A percentile compares a stretch with the other conserved stretches of the same genome.
Conservation (phyloP, 345 rosid genomes). For the Punica granatum region DNA sequence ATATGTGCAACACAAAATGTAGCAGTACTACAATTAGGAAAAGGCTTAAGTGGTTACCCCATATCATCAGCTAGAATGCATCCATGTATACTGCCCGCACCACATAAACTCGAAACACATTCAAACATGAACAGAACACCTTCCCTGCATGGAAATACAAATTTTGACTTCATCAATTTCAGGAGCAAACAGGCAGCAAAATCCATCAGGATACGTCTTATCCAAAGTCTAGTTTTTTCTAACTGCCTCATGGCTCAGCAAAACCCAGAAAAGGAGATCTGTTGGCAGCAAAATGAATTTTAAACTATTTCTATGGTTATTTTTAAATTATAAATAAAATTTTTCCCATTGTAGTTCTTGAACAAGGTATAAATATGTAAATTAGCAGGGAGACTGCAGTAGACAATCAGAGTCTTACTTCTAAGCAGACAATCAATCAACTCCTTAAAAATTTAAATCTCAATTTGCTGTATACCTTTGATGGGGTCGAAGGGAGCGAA, state of each 20-base stretch:
- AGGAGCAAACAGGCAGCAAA: conserved; percentile 8
- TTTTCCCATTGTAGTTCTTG: neutral
- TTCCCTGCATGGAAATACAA: conserved; percentile 54
- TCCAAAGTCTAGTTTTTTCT: neutral
- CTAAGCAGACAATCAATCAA: neutral
- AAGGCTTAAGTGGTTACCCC: conserved; percentile 60
- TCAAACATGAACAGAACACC: conserved; percentile 99
- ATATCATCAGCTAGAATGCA: conserved; percentile 99
- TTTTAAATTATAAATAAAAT: neutral
- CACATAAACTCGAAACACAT: conserved; percentile 71
- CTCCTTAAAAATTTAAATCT: conserved; percentile 2
- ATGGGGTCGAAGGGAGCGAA: conserved; percentile 91
- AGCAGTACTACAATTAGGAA: neutral
- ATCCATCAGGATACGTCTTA: neutral
- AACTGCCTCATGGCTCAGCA: neutral
- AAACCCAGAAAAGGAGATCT: neutral
- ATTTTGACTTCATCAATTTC: conserved; percentile 4
- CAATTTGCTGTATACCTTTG: conserved; percentile 93
- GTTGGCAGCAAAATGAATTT: neutral
- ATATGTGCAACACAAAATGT: neutral
- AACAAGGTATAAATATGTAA: neutral
- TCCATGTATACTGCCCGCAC: conserved; percentile 52
- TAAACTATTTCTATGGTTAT: neutral
- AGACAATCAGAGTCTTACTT: neutral
- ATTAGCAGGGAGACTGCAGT: neutral